Evolutionary conservation across 805 yeast species (phyloP).

Genomic region (Candida boleticola): DNA sequence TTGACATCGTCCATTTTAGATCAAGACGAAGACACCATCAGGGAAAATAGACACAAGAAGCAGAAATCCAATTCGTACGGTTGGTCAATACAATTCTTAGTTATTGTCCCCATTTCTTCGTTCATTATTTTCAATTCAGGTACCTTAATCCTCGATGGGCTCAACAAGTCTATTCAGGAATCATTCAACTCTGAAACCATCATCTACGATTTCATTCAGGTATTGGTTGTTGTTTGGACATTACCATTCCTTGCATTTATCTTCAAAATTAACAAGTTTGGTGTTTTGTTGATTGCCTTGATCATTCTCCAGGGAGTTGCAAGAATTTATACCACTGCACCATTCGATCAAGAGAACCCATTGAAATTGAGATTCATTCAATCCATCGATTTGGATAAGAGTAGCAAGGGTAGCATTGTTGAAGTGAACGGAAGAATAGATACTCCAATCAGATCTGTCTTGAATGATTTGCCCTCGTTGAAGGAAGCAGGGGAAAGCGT

Average conservation of each 20-base stretch:
- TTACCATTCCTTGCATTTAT: conserved; percentile 65
- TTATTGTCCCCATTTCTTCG: conserved; percentile 64
- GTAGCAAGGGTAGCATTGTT: conserved; percentile 34
- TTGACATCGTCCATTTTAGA: conserved; percentile 5
- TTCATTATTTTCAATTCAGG: conserved; percentile 55
- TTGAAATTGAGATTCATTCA: conserved; percentile 73
- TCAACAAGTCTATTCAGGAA: conserved; percentile 73
- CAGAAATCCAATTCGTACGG: conserved; percentile 60
- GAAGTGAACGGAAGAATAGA: conserved; percentile 52
- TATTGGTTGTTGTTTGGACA: conserved; percentile 29
- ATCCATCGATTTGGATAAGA: conserved; percentile 45
- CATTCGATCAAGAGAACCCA: conserved; percentile 66
- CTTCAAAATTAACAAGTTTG: conserved; percentile 59
- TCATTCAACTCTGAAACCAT: conserved; percentile 42
- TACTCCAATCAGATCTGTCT: conserved; percentile 39
- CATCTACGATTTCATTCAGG: conserved; percentile 26
- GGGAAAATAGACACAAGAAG: conserved; percentile 16
- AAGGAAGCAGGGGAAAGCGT: conserved; percentile 31
- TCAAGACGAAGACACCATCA: conserved; percentile 17
- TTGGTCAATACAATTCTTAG: conserved; percentile 75
- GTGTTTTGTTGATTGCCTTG: conserved; percentile 40
- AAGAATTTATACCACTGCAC: conserved; percentile 39
- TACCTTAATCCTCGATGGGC: conserved; percentile 57
- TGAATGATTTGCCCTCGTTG: conserved; percentile 65
- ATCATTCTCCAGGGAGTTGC: conserved; percentile 37